Evolutionary conservation across 2,329 filamentous ascomycete species (phyloP).

Genomic region (Alternaria sp.): DNA sequence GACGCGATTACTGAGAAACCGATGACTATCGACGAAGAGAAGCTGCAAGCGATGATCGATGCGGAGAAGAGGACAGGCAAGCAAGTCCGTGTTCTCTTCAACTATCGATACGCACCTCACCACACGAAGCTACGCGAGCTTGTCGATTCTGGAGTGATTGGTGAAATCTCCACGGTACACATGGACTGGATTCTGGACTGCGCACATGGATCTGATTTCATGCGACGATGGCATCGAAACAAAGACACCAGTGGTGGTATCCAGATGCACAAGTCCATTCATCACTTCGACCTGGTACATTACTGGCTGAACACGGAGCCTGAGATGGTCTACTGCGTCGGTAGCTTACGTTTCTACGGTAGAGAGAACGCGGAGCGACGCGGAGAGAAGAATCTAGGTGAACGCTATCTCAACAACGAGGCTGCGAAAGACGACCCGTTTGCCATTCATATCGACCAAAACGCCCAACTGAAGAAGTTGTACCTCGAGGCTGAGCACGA

Average conservation of each 20-base stretch:
- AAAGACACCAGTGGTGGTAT: conserved; percentile 65
- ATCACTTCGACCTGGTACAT: conserved; percentile 69
- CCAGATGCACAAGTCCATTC: conserved; percentile 67
- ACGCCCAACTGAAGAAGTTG: conserved; percentile 62
- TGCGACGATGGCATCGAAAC: conserved; percentile 68
- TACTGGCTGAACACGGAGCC: conserved; percentile 66
- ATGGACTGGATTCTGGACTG: conserved; percentile 71
- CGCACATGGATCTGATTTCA: conserved; percentile 67
- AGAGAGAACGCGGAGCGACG: conserved; percentile 65
- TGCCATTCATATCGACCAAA: conserved; percentile 61
- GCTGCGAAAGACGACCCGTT: conserved; percentile 63
- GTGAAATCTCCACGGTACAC: conserved; percentile 62
- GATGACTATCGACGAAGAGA: conserved; percentile 66
- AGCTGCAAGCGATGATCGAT: conserved; percentile 62
- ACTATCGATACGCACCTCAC: conserved; percentile 69
- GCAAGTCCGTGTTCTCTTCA: conserved; percentile 65
- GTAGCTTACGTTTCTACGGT: conserved; percentile 66
- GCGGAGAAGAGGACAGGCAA: conserved; percentile 59
- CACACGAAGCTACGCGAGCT: conserved; percentile 66
- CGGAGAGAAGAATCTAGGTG: conserved; percentile 60
- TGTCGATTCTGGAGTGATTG: conserved; percentile 61
- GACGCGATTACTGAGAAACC: conserved; percentile 69
- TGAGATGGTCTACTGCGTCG: conserved; percentile 63
- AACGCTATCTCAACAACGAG: conserved; percentile 58
- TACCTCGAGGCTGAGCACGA: conserved; percentile 69